These are phyloP conservation scores for Boechera retrofracta DNA, from an alignment of 345 rosid species.

Conservation along the genomic window DNA sequence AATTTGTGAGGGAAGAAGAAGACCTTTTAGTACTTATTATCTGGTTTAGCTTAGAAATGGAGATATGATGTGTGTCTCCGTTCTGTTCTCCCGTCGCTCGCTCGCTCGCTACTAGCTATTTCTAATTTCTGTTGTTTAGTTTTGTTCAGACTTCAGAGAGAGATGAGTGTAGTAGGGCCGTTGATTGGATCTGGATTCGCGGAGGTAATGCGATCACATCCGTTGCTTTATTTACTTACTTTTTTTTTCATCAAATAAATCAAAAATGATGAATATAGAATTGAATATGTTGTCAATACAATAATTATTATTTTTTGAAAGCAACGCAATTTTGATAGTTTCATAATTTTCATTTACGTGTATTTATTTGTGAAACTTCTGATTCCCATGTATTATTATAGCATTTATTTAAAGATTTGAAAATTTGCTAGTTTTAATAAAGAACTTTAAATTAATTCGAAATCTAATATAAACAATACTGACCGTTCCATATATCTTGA, in stretches of 20 bases:
- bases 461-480: neutral
- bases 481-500: neutral
- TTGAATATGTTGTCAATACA: neutral
- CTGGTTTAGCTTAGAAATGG: constrained; percentile 42
- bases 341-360: neutral
- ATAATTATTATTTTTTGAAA: neutral
- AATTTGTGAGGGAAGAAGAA: constrained; percentile 8
- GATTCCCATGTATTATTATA: constrained; percentile 9
- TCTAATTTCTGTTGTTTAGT: constrained; percentile 46
- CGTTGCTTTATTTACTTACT: constrained; percentile 57
- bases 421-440: neutral
- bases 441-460: neutral
- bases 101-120: constrained; percentile 36
- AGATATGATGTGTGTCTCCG: constrained; percentile 54
- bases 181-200: constrained; percentile 65
- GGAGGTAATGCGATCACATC: constrained; percentile 50
- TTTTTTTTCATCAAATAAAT: neutral
- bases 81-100: constrained; percentile 41
- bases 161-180: constrained; percentile 59
- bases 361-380: neutral
- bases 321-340: neutral
- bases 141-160: constrained; percentile 3
- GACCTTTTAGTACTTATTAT: neutral
- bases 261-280: no score
- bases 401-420: constrained; percentile 11